Base-by-base conservation (phyloP, 2,329 filamentous ascomycete genomes). In the Chaetomium strumarium region DNA sequence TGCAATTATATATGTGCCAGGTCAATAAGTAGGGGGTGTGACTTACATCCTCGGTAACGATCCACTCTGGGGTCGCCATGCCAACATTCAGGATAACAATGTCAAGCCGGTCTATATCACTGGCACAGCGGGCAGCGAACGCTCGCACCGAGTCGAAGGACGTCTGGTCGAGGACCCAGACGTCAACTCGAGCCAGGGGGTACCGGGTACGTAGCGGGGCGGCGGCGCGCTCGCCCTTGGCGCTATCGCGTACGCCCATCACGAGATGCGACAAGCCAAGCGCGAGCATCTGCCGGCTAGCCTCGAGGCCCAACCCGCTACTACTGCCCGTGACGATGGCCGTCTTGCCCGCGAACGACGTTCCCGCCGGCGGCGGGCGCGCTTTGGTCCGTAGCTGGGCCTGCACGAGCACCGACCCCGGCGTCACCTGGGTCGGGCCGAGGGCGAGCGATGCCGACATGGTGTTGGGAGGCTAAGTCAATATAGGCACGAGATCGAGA, bases 161-260 rank as follows among this genome's bases (percentile, higher is more conserved):
- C 5, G 52, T 59, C 60, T 77, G 68, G 58, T 79, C 74, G 3
- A 79, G 57, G 14, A 64, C 29, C 74, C 75, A 79, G 3, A 78
- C 74, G 11, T 63, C 63, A 45, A 74, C 67, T 46, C 62, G 63
- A 1, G 57, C 45, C 17, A 67, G 67, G 30, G 73, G 72, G 43
- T 65, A 64, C 19, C 60, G 46, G 16, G 54, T 52, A 4, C 63
- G 65, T 5, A 76, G 62, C 12, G 57, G 52, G 0, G 56, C 60
- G 1, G 68, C 70, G 0, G 71, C 74, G 2, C 57, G 61, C 11
- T 66, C 57, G 11, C 72, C 70, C 53, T 66, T 67, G 2, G 52
- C 39, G 7, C 64, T 16, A 6, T 59, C 59, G 6, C 68, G 65
- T 2, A 68, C 64, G n/a, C 60, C 68, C n/a, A 72, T 56, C 39